Conservation (phyloP, 2,329 filamentous ascomycete species). For the Epichloe brachyelytri region DNA sequence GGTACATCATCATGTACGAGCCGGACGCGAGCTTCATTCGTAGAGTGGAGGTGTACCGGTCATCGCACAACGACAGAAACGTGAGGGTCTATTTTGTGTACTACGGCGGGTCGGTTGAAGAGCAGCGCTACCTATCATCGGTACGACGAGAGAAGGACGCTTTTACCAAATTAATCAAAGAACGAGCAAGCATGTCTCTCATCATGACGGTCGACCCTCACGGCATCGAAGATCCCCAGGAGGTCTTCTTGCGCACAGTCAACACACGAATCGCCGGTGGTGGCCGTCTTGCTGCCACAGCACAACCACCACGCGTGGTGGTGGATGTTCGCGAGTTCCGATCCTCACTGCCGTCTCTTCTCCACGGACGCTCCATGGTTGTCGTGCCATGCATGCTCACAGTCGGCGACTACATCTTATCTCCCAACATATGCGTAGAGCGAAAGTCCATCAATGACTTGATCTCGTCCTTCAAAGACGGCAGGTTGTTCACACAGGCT, state of each 20-base stretch:
- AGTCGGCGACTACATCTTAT: slow-evolving; percentile 90
- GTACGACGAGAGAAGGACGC: slow-evolving; percentile 94
- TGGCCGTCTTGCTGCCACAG: slow-evolving; percentile 69
- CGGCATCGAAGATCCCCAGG: slow-evolving; percentile 67
- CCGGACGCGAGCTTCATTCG: slow-evolving; percentile 90
- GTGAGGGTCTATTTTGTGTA: slow-evolving; percentile 95
- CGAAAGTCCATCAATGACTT: slow-evolving; percentile 87
- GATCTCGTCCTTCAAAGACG: slow-evolving; percentile 83
- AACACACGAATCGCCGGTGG: slow-evolving; percentile 96
- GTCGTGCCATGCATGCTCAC: slow-evolving; percentile 93
- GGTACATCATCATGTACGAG: slow-evolving; percentile 98
- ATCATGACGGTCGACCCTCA: slow-evolving; percentile 64
- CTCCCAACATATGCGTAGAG: slow-evolving; percentile 83
- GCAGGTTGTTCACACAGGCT: slow-evolving; percentile 80
- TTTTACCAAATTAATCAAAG: slow-evolving; percentile 88
- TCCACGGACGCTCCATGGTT: slow-evolving; percentile 79
- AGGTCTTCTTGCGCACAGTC: slow-evolving; percentile 83
- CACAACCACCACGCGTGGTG: slow-evolving; percentile 77
- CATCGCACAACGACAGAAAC: slow-evolving; percentile 78
- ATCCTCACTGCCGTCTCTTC: slow-evolving; percentile 77
- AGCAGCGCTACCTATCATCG: slow-evolving; percentile 80
- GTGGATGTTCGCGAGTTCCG: slow-evolving; percentile 95
- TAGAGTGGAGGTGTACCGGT: slow-evolving; percentile 88
- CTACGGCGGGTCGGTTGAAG: slow-evolving; percentile 88
- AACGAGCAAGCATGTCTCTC: slow-evolving; percentile 84